phyloP scores from a whole-genome alignment of 805 yeast species.

The Debaryomyces hansenii region DNA sequence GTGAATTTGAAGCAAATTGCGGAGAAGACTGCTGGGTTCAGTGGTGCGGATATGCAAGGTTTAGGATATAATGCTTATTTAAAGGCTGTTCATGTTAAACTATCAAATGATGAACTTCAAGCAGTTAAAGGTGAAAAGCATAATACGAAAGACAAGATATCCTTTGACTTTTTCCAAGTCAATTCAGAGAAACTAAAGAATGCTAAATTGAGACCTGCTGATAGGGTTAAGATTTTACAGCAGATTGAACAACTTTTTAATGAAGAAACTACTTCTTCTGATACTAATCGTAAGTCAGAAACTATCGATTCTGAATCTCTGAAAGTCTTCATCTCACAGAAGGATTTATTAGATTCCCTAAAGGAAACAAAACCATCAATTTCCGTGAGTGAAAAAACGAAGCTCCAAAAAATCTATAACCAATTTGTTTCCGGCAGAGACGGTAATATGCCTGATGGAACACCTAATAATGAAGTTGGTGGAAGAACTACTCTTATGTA shows the following conservation, averaged over 20 bases:
- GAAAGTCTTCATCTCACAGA: constrained; percentile 44
- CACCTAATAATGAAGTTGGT: constrained; percentile 77
- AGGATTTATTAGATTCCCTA: constrained; percentile 63
- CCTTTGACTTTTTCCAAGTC: constrained; percentile 45
- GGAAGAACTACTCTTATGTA: constrained; percentile 82
- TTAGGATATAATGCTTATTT: constrained; percentile 87
- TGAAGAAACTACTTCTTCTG: constrained; percentile 6
- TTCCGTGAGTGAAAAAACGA: constrained; percentile 65
- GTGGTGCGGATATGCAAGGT: constrained; percentile 96
- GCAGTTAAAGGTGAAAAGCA: constrained; percentile 15
- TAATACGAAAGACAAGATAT: constrained; percentile 10
- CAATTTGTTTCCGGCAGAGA: constrained; percentile 77
- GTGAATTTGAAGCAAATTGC: constrained; percentile 62
- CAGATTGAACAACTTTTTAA: constrained; percentile 43
- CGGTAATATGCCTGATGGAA: constrained; percentile 87
- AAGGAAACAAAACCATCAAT: constrained; percentile 87
- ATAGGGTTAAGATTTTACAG: constrained; percentile 38
- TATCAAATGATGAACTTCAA: constrained; percentile 46
- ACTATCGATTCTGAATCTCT: constrained; percentile 8
- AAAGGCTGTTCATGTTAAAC: constrained; percentile 74
- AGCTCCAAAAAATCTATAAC: constrained; percentile 62
- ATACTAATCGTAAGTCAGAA: constrained; percentile 12
- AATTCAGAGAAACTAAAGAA: constrained; percentile 29
- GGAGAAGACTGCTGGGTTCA: constrained; percentile 64
- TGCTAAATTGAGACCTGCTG: constrained; percentile 33